phyloP scores from a whole-genome alignment of 2,329 filamentous ascomycete genomes.

The Apiospora phragmitis region DNA sequence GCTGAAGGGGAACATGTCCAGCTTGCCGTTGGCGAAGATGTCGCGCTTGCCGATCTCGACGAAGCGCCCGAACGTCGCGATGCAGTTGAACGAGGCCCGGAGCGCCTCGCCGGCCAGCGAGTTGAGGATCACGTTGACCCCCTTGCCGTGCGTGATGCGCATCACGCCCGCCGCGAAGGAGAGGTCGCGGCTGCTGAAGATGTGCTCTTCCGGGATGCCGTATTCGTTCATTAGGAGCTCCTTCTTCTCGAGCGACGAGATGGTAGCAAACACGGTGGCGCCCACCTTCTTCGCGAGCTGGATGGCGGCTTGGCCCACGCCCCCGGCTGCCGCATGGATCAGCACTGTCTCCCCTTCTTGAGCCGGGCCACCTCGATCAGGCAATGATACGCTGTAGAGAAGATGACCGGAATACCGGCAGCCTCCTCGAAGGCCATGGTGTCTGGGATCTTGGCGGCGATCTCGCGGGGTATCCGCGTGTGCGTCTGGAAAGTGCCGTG shows the following conservation, averaged over 20 bases:
- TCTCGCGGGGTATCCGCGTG: slow-evolving; percentile 11
- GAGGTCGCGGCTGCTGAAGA: slow-evolving; percentile 16
- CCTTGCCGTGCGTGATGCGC: slow-evolving; percentile 11
- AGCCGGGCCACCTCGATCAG: slow-evolving; percentile 13
- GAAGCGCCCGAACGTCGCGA: slow-evolving; percentile 15
- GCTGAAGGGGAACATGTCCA: slow-evolving; percentile 16
- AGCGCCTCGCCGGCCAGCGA: slow-evolving; percentile 14
- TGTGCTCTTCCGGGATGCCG: slow-evolving; percentile 16
- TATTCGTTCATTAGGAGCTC: slow-evolving; percentile 11
- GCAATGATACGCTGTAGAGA: slow-evolving; percentile 14
- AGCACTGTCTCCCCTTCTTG: slow-evolving; percentile 14
- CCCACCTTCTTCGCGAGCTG: slow-evolving; percentile 15
- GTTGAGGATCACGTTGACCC: slow-evolving; percentile 14
- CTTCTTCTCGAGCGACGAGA: slow-evolving; percentile 16
- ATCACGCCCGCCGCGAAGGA: slow-evolving; percentile 15
- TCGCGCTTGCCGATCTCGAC: slow-evolving; percentile 17
- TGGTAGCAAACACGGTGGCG: slow-evolving; percentile 15
- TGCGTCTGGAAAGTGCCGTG: slow-evolving; percentile 12
- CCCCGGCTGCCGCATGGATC: slow-evolving; percentile 17
- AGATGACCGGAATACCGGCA: slow-evolving; percentile 12
- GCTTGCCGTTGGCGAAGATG: slow-evolving; percentile 15
- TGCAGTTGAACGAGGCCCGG: slow-evolving; percentile 14
- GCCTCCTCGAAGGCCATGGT: slow-evolving; percentile 16
- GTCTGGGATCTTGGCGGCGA: slow-evolving; percentile 15
- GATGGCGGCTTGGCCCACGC: slow-evolving; percentile 18